Conservation (phyloP, 1,139 yeast genomes). For the Trichomonascaceae sp. region DNA sequence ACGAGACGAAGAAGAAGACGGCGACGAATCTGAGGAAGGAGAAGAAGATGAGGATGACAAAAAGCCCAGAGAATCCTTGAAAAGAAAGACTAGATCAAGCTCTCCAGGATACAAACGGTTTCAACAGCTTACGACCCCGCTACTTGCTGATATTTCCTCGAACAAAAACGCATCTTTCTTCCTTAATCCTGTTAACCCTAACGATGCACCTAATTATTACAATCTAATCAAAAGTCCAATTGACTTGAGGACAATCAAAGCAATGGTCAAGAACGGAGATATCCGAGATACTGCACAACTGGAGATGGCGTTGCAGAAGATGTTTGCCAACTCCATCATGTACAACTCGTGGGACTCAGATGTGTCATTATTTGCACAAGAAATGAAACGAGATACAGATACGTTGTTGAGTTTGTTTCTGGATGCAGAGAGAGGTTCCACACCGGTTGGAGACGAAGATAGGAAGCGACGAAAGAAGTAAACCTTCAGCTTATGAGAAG, state of each 20-base stretch:
- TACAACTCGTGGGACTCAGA: constrained; percentile 65
- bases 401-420: constrained; percentile 32
- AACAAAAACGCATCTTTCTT: constrained; percentile 73
- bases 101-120: constrained; percentile 20
- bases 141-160: constrained; percentile 59
- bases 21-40: constrained; percentile 11
- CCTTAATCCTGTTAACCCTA: constrained; percentile 57
- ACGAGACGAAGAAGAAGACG: constrained; percentile 8
- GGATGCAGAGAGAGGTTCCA: constrained; percentile 25
- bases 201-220: constrained; percentile 66
- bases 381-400: constrained; percentile 46
- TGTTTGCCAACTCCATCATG: constrained; percentile 84
- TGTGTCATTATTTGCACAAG: constrained; percentile 55
- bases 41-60: constrained; percentile 10
- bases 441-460: constrained; percentile 11
- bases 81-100: neutral
- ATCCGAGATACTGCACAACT: constrained; percentile 46
- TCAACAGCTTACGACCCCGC: constrained; percentile 37
- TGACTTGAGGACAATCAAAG: constrained; percentile 59
- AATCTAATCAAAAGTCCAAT: constrained; percentile 57
- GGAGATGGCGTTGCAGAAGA: constrained; percentile 62
- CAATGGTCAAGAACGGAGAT: constrained; percentile 52
- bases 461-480: constrained; percentile 11
- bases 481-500: neutral
- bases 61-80: constrained; percentile 2